Evolutionary conservation across 306 rosid species (phyloP), one percentile per base, ranked within the genome.

Genomic region (Geum urbanum): DNA sequence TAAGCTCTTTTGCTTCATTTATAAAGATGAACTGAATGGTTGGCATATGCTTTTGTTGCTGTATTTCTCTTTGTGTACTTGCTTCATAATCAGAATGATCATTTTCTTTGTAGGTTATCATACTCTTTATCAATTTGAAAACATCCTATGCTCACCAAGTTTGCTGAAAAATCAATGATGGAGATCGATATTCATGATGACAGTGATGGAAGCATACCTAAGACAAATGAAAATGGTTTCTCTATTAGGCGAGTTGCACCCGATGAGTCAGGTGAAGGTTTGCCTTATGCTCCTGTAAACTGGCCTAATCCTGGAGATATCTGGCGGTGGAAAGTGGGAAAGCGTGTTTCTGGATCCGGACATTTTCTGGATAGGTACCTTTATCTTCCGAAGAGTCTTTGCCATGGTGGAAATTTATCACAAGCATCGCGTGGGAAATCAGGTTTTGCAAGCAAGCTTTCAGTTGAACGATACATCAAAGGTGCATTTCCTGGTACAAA

Each of bases 321-420:
- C 9, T 94, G 99, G 97, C 78, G 77, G 32, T 94, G 99, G 99
- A 82, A 72, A 74, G 86, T 91, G 10, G 99, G 97, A 0, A 83
- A 77, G 69, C 87, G 99, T 70, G 72, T 81, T 24, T 73, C 85
- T 3, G 6, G 32, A 9, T 72, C 72, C 12, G 95, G 99, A 10
- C 48, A 72, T 79, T 91, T 70, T 82, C 78, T 81, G 11, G 99
- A 94, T 76, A 85, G 99, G 19, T 94, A 88, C 74, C 79, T 94
- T 5, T 94, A 94, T 66, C 79, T 77, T 71, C 99, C 99, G 0
- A 20, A 6, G 15, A 63, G 89, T 1, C 85, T 90, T 16, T 49
- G 43, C 45, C 16, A 6, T 0, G 0, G 19, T 3, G 74, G 69
- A 57, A 44, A 53, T 15, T 18, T 32, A 32, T 32, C 37, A 32